Conservation (phyloP, 169 alveolate genomes). For the Babesia ovata region DNA sequence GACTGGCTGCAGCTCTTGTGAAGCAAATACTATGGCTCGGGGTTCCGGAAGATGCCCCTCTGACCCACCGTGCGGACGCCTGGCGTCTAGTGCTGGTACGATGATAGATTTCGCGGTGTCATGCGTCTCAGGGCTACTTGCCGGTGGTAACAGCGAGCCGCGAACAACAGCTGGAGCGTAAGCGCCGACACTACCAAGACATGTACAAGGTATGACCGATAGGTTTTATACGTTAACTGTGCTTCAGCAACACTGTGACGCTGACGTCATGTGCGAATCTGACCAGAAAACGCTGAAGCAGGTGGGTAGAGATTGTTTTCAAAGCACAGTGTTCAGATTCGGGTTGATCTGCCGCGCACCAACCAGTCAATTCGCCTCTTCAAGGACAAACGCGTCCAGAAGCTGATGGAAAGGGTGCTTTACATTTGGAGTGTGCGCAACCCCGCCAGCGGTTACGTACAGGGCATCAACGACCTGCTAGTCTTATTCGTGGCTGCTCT, state of each 20-base stretch:
- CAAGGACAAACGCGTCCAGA: conserved; percentile 80
- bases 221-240: background rate
- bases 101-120: no score
- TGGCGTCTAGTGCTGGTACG: conserved; percentile 82
- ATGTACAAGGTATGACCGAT: conserved; percentile 51
- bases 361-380: conserved; percentile 79
- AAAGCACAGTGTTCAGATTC: conserved; percentile 73
- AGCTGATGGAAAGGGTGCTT: conserved; percentile 87
- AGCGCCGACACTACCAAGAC: conserved; percentile 78
- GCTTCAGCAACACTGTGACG: conserved; percentile 43
- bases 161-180: conserved; percentile 64
- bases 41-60: conserved; percentile 79
- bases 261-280: conserved; percentile 41
- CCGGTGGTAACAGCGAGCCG: conserved; percentile 78
- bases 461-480: conserved; percentile 89
- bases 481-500: conserved; percentile 46
- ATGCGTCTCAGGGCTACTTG: conserved; percentile 75
- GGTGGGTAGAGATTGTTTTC: conserved; percentile 57
- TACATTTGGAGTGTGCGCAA: conserved; percentile 90
- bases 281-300: conserved; percentile 70
- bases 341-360: conserved; percentile 90
- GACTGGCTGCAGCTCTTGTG: conserved; percentile 53
- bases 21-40: conserved; percentile 81
- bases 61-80: conserved; percentile 77
- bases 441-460: conserved; percentile 94